Conservation (phyloP, 1,284 basidiomycete genomes). For the Vanrija sp. region DNA sequence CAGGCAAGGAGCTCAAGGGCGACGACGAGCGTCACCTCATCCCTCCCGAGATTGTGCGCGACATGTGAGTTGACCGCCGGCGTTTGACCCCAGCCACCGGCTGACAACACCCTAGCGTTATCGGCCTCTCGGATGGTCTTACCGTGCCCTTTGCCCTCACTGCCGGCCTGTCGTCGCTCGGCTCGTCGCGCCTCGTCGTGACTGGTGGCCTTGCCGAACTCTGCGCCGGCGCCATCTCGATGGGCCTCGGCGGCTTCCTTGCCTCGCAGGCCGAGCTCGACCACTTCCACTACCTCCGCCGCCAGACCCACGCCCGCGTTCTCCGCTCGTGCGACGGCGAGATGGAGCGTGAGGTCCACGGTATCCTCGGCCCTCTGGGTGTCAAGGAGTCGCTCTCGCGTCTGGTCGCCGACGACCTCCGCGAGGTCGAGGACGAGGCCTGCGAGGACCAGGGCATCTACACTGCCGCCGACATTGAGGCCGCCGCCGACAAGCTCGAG, state of each 20-base stretch:
- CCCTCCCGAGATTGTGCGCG: slow-evolving; percentile 49
- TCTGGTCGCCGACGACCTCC: slow-evolving; percentile 69
- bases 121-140: slow-evolving; percentile 92
- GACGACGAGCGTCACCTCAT: slow-evolving; percentile 50
- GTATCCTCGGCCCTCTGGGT: slow-evolving; percentile 81
- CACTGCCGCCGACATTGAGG: slow-evolving; percentile 7
- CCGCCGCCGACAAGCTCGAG: slow-evolving; percentile 5
- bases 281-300: slow-evolving; percentile 78
- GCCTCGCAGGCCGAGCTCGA: slow-evolving; percentile 94
- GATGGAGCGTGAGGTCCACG: slow-evolving; percentile 90
- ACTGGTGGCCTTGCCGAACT: slow-evolving; percentile 87
- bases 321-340: slow-evolving; percentile 82
- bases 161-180: slow-evolving; percentile 77
- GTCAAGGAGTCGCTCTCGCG: slow-evolving; percentile 76
- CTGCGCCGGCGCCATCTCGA: slow-evolving; percentile 86
- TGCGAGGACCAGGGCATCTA: slow-evolving; percentile 29
- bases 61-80: slow-evolving; percentile 38
- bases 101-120: slow-evolving; percentile 59
- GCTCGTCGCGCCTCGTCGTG: slow-evolving; percentile 81
- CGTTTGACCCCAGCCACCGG: not conserved
- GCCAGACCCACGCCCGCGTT: slow-evolving; percentile 74
- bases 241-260: slow-evolving; percentile 95
- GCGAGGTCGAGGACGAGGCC: slow-evolving; percentile 58
- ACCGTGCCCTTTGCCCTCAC: slow-evolving; percentile 90
- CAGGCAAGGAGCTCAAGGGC: slow-evolving; percentile 47